Evolutionary conservation across 768 basidiomycete genomes (phyloP).

Genomic region (Podaxis sp.): DNA sequence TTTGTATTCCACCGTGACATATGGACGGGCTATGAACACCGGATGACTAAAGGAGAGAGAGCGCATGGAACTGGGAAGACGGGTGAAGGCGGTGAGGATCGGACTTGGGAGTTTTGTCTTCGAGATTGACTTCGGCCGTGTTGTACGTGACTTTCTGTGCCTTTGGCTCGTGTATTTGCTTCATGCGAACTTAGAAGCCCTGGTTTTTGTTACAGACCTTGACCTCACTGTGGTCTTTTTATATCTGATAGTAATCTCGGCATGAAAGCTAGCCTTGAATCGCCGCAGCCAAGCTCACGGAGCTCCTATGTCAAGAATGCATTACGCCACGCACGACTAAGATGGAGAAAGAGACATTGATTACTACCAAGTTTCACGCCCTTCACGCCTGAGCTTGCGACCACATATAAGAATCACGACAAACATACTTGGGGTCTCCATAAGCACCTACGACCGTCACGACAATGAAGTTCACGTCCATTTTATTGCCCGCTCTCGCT

Average conservation of each 20-base stretch:
- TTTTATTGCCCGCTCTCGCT: slow-evolving; percentile 29
- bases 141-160: neutral
- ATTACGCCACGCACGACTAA: no score
- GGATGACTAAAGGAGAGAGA: slow-evolving; percentile 90
- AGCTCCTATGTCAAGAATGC: no score
- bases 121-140: slow-evolving; percentile 19
- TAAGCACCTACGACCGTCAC: neutral
- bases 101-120: slow-evolving; percentile 87
- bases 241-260: neutral
- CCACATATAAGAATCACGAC: neutral
- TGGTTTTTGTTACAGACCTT: neutral
- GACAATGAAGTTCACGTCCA: slow-evolving; percentile 19
- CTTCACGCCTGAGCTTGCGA: no score
- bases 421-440: neutral
- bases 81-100: slow-evolving; percentile 72
- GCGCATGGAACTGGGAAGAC: slow-evolving; percentile 63
- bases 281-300: neutral
- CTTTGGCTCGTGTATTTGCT: neutral
- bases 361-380: neutral
- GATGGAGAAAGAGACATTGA: neutral
- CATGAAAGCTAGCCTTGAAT: neutral
- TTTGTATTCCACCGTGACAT: slow-evolving; percentile 68
- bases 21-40: slow-evolving; percentile 88
- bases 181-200: neutral
- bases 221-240: neutral